Conservation (phyloP, 768 basidiomycete genomes). For the Boletus rex-veris region DNA sequence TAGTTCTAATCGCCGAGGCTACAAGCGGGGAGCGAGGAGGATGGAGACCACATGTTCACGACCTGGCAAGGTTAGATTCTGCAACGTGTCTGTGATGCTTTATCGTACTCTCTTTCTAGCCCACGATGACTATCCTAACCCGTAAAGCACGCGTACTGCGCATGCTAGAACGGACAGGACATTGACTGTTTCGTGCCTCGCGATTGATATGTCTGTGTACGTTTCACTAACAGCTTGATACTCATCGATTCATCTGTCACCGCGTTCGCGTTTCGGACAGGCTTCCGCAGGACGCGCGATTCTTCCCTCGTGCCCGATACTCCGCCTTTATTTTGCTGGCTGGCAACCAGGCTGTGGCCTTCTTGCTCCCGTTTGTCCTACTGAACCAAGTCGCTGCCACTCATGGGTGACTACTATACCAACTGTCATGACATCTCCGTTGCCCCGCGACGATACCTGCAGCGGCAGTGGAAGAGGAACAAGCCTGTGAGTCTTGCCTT, state of each 20-base stretch:
- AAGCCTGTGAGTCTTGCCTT: constrained; percentile 33
- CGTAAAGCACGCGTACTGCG: constrained; percentile 22
- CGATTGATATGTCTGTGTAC: constrained; percentile 19
- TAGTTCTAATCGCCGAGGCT: constrained; percentile 9
- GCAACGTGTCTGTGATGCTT: constrained; percentile 22
- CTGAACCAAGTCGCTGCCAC: background rate
- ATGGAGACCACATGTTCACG: constrained; percentile 12
- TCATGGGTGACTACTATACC: constrained; percentile 17
- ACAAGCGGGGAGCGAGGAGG: background rate
- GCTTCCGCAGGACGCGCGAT: constrained; percentile 22
- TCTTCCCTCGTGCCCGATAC: constrained; percentile 30
- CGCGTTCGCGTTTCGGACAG: constrained; percentile 28
- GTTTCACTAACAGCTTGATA: constrained; percentile 12
- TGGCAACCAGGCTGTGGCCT: background rate
- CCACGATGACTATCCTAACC: constrained; percentile 6
- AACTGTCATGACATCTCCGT: constrained; percentile 18
- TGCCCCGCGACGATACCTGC: constrained; percentile 34
- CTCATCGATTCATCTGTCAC: constrained; percentile 8
- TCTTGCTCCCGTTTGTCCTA: constrained; percentile 8
- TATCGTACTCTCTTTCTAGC: constrained; percentile 1
- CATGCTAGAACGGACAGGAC: constrained; percentile 24
- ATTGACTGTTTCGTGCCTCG: constrained; percentile 16
- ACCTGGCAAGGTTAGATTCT: constrained; percentile 14
- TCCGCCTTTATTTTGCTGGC: constrained; percentile 23
- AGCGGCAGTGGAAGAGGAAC: constrained; percentile 41